Evolutionary conservation across 2,329 filamentous ascomycete species (phyloP).

Genomic region (Nigrospora sphaerica): DNA sequence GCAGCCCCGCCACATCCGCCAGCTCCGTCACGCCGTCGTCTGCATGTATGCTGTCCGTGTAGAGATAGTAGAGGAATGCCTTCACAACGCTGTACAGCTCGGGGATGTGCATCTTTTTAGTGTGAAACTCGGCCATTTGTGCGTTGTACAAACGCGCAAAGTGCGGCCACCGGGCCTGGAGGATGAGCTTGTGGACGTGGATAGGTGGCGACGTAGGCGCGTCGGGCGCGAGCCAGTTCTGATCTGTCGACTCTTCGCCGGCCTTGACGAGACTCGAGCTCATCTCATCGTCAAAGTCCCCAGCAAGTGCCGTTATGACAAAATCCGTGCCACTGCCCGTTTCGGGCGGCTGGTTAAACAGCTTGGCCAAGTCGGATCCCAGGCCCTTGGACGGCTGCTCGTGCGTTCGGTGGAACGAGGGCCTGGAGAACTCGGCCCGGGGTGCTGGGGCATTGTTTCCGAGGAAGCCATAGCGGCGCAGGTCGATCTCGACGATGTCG

Average conservation of each 20-base stretch:
- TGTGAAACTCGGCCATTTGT: slow-evolving; percentile 97
- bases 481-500: slow-evolving; percentile 88
- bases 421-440: slow-evolving; percentile 38
- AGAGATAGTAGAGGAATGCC: slow-evolving; percentile 92
- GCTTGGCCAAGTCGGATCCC: slow-evolving; percentile 75
- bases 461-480: slow-evolving; percentile 83
- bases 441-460: slow-evolving; percentile 66
- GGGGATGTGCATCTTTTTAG: slow-evolving; percentile 94
- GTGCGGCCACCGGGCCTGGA: slow-evolving; percentile 94
- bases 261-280: slow-evolving; percentile 41
- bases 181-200: slow-evolving; percentile 88
- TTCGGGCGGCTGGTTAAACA: slow-evolving; percentile 83
- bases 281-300: slow-evolving; percentile 61
- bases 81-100: slow-evolving; percentile 92
- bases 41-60: slow-evolving; percentile 81
- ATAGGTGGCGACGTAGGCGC: slow-evolving; percentile 72
- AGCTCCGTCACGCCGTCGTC: slow-evolving; percentile 71
- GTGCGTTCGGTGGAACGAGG: slow-evolving; percentile 38
- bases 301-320: slow-evolving; percentile 78
- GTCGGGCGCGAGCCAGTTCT: slow-evolving; percentile 54
- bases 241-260: slow-evolving; percentile 32
- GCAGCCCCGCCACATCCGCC: slow-evolving; percentile 81
- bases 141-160: slow-evolving; percentile 87
- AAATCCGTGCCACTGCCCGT: slow-evolving; percentile 85
- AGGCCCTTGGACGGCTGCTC: slow-evolving; percentile 60